A percentile compares a stretch with the other conserved stretches of the same genome.
These are phyloP conservation scores for Cyclotella distinguenda DNA, from an alignment of 108 stramenopile species.

Conservation along the genomic window DNA sequence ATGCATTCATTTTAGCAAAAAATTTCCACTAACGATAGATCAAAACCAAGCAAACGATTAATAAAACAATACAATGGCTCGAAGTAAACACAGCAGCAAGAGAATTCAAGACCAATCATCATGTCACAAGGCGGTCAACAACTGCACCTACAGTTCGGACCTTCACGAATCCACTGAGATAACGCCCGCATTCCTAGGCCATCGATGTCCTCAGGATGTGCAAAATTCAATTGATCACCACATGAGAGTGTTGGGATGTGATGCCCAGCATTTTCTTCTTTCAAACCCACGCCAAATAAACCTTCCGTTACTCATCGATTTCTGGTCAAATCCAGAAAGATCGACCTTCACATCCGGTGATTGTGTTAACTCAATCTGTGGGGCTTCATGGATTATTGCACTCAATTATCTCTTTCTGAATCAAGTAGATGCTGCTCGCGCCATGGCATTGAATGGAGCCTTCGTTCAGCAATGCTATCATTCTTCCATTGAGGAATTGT, in stretches of 20 bases:
- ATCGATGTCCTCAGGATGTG: slow-evolving; percentile 20
- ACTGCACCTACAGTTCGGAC: neutral
- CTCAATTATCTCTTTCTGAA: slow-evolving; percentile 8
- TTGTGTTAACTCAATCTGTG: slow-evolving; percentile 8
- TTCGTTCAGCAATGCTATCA: slow-evolving; percentile 11
- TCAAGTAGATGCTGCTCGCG: slow-evolving; percentile 1
- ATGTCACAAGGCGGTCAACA: neutral
- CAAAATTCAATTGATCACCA: slow-evolving; percentile 17
- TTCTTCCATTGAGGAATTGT: neutral
- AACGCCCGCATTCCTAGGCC: slow-evolving; percentile 18
- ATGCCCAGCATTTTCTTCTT: slow-evolving; percentile 13
- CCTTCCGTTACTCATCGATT: neutral
- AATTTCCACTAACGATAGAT: too few relatives aligned
- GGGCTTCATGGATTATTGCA: slow-evolving; percentile 14
- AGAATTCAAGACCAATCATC: neutral
- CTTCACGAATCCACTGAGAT: neutral
- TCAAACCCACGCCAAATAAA: slow-evolving; percentile 7
- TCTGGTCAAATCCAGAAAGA: slow-evolving; percentile 11
- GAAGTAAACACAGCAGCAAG: slow-evolving; percentile 10
- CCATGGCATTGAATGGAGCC: slow-evolving; percentile 1
- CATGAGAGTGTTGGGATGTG: neutral
- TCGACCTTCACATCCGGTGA: neutral
- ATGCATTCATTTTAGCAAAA: too few relatives aligned
- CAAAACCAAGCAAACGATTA: too few relatives aligned
- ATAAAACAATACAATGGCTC: too few relatives aligned